These are phyloP conservation scores for Aspergillus biplanus DNA, from an alignment of 495 filamentous ascomycete genomes.

Conservation along the genomic window DNA sequence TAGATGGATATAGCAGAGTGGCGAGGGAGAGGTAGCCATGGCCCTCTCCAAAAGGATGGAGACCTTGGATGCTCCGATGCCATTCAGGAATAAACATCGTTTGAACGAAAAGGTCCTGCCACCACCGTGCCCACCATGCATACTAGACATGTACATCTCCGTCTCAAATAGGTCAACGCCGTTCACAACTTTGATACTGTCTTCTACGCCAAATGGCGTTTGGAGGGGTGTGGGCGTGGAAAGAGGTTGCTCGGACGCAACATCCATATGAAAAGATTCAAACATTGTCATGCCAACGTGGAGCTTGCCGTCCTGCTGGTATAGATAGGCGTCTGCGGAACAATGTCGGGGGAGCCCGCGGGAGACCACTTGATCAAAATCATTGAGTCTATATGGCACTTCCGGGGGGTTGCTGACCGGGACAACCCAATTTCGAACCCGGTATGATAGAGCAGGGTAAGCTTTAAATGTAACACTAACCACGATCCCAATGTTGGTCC, in stretches of 20 bases:
- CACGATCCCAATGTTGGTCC: slow-evolving; percentile 67
- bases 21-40: slow-evolving; percentile 54
- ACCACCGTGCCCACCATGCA: slow-evolving; percentile 62
- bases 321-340: slow-evolving; percentile 64
- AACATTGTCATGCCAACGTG: slow-evolving; percentile 60
- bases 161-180: slow-evolving; percentile 57
- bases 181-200: slow-evolving; percentile 45
- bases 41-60: slow-evolving; percentile 46
- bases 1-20: slow-evolving; percentile 65
- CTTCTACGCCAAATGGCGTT: slow-evolving; percentile 39
- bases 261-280: slow-evolving; percentile 36
- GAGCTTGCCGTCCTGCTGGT: slow-evolving; percentile 50
- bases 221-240: slow-evolving; percentile 21
- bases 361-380: slow-evolving; percentile 50
- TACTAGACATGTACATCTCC: slow-evolving; percentile 64
- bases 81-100: slow-evolving; percentile 63
- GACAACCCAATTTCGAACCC: slow-evolving; percentile 53
- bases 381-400: slow-evolving; percentile 38
- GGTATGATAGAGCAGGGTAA: slow-evolving; percentile 47
- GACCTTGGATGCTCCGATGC: slow-evolving; percentile 47
- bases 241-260: slow-evolving; percentile 11
- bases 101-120: slow-evolving; percentile 68
- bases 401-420: slow-evolving; percentile 46
- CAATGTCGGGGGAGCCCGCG: slow-evolving; percentile 43
- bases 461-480: slow-evolving; percentile 60